Base-by-base conservation (phyloP, 768 basidiomycete species). In the Agaricus blazei region DNA sequence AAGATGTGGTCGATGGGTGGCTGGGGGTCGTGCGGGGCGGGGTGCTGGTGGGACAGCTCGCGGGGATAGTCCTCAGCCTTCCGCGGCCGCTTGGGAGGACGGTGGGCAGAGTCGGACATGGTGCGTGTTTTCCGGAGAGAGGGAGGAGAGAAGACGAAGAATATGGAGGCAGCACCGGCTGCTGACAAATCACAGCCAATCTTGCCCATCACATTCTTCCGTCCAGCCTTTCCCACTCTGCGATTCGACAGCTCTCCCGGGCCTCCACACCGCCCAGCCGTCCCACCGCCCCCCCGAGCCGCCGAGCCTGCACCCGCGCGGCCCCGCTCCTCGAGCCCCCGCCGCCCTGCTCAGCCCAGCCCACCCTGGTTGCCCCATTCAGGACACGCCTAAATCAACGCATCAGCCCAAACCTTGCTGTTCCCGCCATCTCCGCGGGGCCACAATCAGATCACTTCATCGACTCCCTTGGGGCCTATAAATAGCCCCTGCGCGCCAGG, bases 1-100 rank as follows among this genome's bases (percentile, higher is more conserved):
- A 80, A 79, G 36, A 79, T 76, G 59, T 78, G 78, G 68, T 77
- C 76, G 34, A 77, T 63, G 6, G 72, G 72, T 4, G 73, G 72
- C 4, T 66, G 67, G 34, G 66, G 60, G 40, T 65, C 64, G 41
- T 62, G 59, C 36, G 62, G 63, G 34, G 58, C 58, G 31, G 64
- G 65, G 34, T 67, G 67, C 54, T 73, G 69, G 15, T n/a, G 46
- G 23, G 54, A 6, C 3, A 58, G 49, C 43, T 58, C 53, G 50
- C 56, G 44, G 36, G 49, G 55, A 49, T 50, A 56, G 52, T 56
- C 57, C 51, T 62, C 64, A 9, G 66, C 59, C 60, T 78, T 78
- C 44, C 81, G 68, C 55, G 75, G 64, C 44, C 81, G 73, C 68
- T 83, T 83, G 63, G 68, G 65, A 11, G 75, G 76, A 52, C 77